A percentile compares a stretch with the other conserved stretches of the same genome.
phyloP scores from a whole-genome alignment of 441 rosid species.

The Croton setiger region DNA sequence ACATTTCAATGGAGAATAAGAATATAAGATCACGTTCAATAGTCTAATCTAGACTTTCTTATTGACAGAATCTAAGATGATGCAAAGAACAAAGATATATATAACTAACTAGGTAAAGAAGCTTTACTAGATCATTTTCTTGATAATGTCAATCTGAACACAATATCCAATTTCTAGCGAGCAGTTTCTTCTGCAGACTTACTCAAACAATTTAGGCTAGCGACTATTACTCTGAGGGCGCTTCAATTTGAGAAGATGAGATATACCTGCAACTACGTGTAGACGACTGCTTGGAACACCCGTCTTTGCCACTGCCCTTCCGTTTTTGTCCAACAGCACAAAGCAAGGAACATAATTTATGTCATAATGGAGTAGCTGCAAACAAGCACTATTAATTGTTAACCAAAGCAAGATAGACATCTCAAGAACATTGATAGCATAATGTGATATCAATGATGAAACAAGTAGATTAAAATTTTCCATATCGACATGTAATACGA shows the following conservation, averaged over 20 bases:
- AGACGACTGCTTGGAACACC: conserved; percentile 79
- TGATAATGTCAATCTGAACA: neutral
- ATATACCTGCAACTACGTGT: conserved; percentile 80
- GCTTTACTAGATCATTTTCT: neutral
- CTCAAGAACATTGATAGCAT: neutral
- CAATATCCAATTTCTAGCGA: neutral
- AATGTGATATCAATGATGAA: neutral
- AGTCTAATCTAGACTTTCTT: neutral
- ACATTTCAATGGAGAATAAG: neutral
- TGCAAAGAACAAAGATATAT: neutral
- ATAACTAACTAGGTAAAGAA: neutral
- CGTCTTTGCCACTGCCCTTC: conserved; percentile 75
- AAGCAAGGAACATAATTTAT: conserved; percentile 86
- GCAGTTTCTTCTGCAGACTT: neutral
- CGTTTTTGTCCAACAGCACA: conserved; percentile 78
- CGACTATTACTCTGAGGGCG: no score
- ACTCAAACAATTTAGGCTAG: conserved; percentile 3
- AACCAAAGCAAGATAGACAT: conserved; percentile 2
- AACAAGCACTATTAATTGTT: conserved; percentile 9
- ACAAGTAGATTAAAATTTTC: neutral
- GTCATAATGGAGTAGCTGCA: conserved; percentile 89
- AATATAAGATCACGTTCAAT: neutral
- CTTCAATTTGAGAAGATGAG: conserved; percentile 77
- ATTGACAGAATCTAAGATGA: neutral
- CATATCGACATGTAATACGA: neutral